phyloP scores from a whole-genome alignment of 441 rosid species.

The Aleurites moluccanus region DNA sequence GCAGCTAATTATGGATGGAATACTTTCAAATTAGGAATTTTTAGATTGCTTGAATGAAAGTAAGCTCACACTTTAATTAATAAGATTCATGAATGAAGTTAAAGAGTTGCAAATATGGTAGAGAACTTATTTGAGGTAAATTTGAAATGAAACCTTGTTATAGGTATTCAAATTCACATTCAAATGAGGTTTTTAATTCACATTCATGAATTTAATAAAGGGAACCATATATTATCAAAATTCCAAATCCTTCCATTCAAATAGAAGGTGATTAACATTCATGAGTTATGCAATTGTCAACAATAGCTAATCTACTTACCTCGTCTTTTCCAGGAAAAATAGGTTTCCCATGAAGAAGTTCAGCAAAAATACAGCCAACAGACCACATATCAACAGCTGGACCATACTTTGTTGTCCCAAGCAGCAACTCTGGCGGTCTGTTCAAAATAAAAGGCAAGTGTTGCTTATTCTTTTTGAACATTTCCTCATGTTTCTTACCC shows the following conservation, averaged over 20 bases:
- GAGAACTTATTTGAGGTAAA: not conserved
- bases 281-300: not conserved
- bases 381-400: conserved; percentile 99
- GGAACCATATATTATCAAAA: not conserved
- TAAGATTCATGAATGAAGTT: not conserved
- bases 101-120: not conserved
- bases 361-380: conserved; percentile 97
- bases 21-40: not conserved
- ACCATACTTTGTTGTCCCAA: conserved; percentile 95
- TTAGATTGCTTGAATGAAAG: not conserved
- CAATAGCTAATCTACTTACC: conserved; percentile 31
- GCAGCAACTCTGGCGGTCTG: conserved; percentile 97
- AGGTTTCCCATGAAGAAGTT: conserved; percentile 85
- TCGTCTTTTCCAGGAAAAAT: conserved; percentile 92
- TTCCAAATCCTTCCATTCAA: not conserved
- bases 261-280: not conserved
- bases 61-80: not conserved
- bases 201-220: not conserved
- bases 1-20: not conserved
- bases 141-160: not conserved
- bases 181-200: not conserved
- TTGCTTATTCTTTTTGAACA: not conserved
- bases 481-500: not conserved
- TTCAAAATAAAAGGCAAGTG: conserved; percentile 2
- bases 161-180: not conserved